Conservation (phyloP, 768 basidiomycete species). For the Agrocybe pediades region DNA sequence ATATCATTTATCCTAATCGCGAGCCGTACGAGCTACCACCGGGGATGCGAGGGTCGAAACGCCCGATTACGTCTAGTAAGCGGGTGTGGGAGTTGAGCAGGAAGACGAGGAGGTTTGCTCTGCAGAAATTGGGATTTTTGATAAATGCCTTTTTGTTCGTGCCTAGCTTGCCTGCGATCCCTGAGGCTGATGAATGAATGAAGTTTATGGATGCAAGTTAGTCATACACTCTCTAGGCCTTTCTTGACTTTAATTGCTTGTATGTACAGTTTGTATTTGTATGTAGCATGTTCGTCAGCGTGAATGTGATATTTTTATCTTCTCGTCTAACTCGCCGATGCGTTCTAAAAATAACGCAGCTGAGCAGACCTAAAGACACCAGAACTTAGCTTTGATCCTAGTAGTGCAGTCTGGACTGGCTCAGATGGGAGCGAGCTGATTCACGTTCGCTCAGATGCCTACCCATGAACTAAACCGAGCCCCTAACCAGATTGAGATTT, state of each 20-base stretch:
- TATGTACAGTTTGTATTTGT: background rate
- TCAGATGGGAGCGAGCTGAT: too few species aligned
- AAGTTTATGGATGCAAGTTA: too few species aligned
- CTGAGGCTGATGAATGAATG: background rate
- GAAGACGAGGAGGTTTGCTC: background rate
- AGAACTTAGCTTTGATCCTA: too few species aligned
- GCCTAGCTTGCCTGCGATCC: background rate
- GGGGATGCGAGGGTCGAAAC: background rate
- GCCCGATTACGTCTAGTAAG: background rate
- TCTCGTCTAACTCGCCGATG: too few species aligned
- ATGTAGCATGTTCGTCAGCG: too few species aligned
- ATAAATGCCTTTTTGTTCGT: background rate
- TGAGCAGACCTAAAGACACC: too few species aligned
- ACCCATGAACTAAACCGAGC: too few species aligned
- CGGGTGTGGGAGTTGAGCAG: background rate
- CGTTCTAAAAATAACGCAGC: too few species aligned
- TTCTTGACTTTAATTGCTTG: background rate
- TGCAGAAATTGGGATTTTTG: background rate
- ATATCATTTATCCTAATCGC: background rate
- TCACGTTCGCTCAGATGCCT: too few species aligned
- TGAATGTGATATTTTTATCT: too few species aligned
- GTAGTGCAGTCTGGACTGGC: too few species aligned
- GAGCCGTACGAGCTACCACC: background rate
- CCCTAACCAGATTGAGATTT: too few species aligned
- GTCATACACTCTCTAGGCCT: background rate